phyloP scores from a whole-genome alignment of 2,329 filamentous ascomycete species.

The Neofusicoccum cordaticola region DNA sequence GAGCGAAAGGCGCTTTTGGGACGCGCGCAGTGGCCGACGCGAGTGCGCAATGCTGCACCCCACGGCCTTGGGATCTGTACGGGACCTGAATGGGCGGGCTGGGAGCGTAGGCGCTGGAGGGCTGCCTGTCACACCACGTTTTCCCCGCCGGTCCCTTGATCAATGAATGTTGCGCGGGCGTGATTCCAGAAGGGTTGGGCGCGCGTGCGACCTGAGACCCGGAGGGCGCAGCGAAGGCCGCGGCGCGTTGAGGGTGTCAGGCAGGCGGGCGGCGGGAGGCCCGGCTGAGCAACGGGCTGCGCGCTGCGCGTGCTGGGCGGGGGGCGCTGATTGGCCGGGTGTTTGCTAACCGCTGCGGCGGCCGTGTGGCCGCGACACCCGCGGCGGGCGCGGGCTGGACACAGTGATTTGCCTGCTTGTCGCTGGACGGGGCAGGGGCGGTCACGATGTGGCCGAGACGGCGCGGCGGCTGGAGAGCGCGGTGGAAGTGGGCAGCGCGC shows the following conservation, averaged over 20 bases:
- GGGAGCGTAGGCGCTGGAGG: neutral
- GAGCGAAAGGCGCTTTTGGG: neutral
- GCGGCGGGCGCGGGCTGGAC: neutral
- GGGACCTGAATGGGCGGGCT: slow-evolving; percentile 1
- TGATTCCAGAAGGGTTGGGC: neutral
- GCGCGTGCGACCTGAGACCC: neutral
- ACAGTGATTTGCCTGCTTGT: slow-evolving; percentile 7
- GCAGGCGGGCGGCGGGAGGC: neutral
- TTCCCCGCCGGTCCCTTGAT: neutral
- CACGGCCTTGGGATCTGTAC: neutral
- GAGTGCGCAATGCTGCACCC: slow-evolving; percentile 14
- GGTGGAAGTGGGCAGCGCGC: neutral
- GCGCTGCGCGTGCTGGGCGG: neutral
- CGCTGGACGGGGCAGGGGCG: neutral
- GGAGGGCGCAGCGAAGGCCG: slow-evolving; percentile 5
- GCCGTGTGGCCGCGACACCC: neutral
- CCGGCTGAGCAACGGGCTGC: neutral
- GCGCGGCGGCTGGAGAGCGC: neutral
- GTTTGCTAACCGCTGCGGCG: slow-evolving; percentile 6
- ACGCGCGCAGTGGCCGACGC: neutral
- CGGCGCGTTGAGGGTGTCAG: neutral
- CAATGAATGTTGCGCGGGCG: neutral
- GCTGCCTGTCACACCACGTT: slow-evolving; percentile 11
- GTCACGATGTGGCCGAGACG: neutral
- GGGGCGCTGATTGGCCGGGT: neutral